Evolutionary conservation across 1,139 yeast genomes (phyloP), one percentile per base, ranked within the genome.

Genomic region (Nakaseomyces delphensis): DNA sequence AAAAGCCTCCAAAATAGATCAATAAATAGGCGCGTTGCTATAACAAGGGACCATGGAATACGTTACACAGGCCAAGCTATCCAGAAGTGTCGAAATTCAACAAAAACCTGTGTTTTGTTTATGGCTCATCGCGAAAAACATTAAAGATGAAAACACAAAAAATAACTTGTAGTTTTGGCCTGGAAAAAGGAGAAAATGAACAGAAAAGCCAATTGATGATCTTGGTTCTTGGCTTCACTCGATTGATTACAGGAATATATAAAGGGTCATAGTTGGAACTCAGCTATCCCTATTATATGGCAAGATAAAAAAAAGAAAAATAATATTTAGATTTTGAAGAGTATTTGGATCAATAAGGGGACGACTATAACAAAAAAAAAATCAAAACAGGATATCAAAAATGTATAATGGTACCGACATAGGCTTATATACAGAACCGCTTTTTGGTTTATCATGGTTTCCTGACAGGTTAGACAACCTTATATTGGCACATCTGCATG

Each of bases 401-500:
- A 31, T 31, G 35, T 10, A 9, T 16, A 31, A 31, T 23, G 23
- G 35, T 31, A 31, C 35, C 11, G 37, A 20, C 4, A 21, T 21
- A 9, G 37, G 13, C 19, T 11, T 11, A 4, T 33, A 33, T 15
- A 13, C 11, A 4, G 65, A 61, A 41, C 64, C 64, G 1, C 50
- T 61, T 19, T 42, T 60, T 40, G 38, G 38, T 30, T 53, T 46
- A 19, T 58, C 65, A 11, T 50, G 59, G 45, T 57, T 55, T 38
- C 54, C 58, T 1, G 46, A 53, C 16, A 51, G 63, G 13, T 18
- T 33, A 10, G 50, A 51, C 3, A 62, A 51, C 45, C 50, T 63
- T 43, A 60, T 56, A 42, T 43, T 58, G 39, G 51, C 57, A 24
- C 83, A 79, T 53, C 50, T 66, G 43, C 82, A 76, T 50, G 83